Percentiles rank a stretch among this genome's conserved stretches.
phyloP scores from a whole-genome alignment of 2,329 filamentous ascomycete species.

The Sphaerostilbella broomeana region DNA sequence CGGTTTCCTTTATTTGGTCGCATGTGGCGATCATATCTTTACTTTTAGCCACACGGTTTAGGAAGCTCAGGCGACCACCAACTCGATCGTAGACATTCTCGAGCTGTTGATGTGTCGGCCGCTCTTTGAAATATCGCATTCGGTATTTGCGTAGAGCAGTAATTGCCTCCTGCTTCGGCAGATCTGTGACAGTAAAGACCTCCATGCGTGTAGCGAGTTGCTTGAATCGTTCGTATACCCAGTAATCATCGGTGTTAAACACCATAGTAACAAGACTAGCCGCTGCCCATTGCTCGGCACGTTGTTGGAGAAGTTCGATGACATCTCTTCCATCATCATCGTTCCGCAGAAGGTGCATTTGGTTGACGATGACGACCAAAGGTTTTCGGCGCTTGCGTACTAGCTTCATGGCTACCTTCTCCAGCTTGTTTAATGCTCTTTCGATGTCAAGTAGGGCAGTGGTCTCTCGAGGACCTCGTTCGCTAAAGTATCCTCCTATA shows the following conservation, averaged over 20 bases:
- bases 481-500: conserved; percentile 92
- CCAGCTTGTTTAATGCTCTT: conserved; percentile 92
- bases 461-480: conserved; percentile 84
- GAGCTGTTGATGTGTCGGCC: conserved; percentile 47
- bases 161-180: conserved; percentile 72
- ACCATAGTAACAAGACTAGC: conserved; percentile 84
- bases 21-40: conserved; percentile 73
- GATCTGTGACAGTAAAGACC: conserved; percentile 76
- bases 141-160: conserved; percentile 73
- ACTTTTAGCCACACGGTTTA: conserved; percentile 86
- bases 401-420: conserved; percentile 80
- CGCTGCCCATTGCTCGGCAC: conserved; percentile 94
- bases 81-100: conserved; percentile 79
- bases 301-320: conserved; percentile 89
- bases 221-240: conserved; percentile 94
- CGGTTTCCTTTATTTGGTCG: conserved; percentile 60
- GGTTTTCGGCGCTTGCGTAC: conserved; percentile 58
- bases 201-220: conserved; percentile 92
- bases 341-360: conserved; percentile 83
- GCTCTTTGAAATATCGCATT: conserved; percentile 66
- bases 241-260: conserved; percentile 96
- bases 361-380: conserved; percentile 89
- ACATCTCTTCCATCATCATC: conserved; percentile 90
- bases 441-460: conserved; percentile 93
- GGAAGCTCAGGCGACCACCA: conserved; percentile 79